Base-by-base conservation (phyloP, 2,329 filamentous ascomycete species). In the Fusarium nodosum region DNA sequence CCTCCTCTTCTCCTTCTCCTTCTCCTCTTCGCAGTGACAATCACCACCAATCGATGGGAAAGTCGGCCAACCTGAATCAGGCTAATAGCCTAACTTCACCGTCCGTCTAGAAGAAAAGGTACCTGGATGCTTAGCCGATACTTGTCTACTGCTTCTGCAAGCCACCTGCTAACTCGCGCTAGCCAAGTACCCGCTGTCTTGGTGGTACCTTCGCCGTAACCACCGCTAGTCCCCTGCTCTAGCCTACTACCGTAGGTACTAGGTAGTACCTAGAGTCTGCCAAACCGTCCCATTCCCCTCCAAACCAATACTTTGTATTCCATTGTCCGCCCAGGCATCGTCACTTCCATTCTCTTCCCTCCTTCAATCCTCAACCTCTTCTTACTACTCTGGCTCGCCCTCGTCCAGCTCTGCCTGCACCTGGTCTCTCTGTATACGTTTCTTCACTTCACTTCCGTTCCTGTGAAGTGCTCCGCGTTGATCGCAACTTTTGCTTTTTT, bases 31-130 rank as follows among this genome's bases (percentile, higher is more conserved):
- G 34, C 12, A 44, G 42, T 50, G 45, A 47, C 56, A 7, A 22
- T 39, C 70, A 31, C 15, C 31, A 48, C 36, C 51, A 54, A 54
- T 45, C 28, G 16, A 54, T n/a, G 16, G 38, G 69, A 60, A 34
- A 71, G 68, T 54, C 68, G 62, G 64, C 65, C 71, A 69, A 75
- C 72, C 71, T 75, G 72, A 75, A 74, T 72, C 69, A 74, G 68
- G 64, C 71, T 74, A 73, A 71, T 50, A 44, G 13, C 44, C 28
- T 58, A 60, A 60, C 42, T 68, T 69, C 66, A 71, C 72, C 59
- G 41, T 44, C 13, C n/a, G 57, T 70, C 58, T 50, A n/a, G 38
- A 48, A 72, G 54, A n/a, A 33, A 48, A 72, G 54, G 72, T 74
- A 74, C 52, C 60, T 65, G 44, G 36, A 46, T 45, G 52, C 53